These are phyloP conservation scores for Nemania abortiva DNA, from an alignment of 2,329 filamentous ascomycete genomes.

Conservation along the genomic window DNA sequence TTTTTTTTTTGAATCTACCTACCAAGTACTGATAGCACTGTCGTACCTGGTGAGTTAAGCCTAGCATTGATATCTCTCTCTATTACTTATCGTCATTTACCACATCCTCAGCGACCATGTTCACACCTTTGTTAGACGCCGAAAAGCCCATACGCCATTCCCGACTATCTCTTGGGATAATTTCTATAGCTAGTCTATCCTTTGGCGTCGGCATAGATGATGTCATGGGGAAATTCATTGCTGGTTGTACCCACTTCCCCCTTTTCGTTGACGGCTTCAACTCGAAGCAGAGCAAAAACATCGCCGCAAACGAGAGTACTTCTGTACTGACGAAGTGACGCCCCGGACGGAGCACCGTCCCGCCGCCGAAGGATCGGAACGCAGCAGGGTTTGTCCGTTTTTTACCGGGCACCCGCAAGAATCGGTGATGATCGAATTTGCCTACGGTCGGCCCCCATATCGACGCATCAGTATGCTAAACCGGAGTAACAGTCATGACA, in stretches of 20 bases:
- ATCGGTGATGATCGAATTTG: conserved; percentile 35
- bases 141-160: not conserved
- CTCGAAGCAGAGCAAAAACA: not conserved
- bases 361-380: conserved; percentile 26
- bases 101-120: not conserved
- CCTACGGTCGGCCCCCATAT: conserved; percentile 34
- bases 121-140: not conserved
- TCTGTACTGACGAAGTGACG: conserved; percentile 3
- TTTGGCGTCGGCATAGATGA: conserved; percentile 1
- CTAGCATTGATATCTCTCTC: too few species aligned
- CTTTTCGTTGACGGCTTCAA: not conserved
- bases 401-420: conserved; percentile 18
- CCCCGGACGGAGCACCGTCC: not conserved
- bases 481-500: conserved; percentile 29
- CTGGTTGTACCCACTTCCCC: not conserved
- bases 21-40: too few species aligned
- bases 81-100: not conserved
- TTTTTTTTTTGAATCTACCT: too few species aligned
- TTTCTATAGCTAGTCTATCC: not conserved
- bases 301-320: not conserved
- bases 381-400: conserved; percentile 30
- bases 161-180: not conserved
- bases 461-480: conserved; percentile 28
- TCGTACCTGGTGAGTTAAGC: too few species aligned
- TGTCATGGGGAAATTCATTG: not conserved